A percentile compares a stretch with the other conserved stretches of the same genome.
phyloP scores from a whole-genome alignment of 805 yeast genomes.

The Maudiozyma pseudohumilis region DNA sequence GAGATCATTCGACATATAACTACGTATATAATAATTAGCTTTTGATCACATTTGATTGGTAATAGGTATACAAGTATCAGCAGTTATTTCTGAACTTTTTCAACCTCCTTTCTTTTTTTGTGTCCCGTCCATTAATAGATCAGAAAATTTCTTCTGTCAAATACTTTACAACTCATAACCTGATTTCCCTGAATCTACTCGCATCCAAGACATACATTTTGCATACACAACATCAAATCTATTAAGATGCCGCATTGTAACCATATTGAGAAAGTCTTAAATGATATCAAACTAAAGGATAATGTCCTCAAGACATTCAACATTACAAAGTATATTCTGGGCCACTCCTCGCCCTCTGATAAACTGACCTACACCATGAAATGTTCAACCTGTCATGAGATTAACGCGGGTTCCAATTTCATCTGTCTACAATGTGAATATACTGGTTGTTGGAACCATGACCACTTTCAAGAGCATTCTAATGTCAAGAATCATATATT shows the following conservation, averaged over 20 bases:
- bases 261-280: constrained; percentile 26
- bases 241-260: constrained; percentile 26
- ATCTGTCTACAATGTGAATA: constrained; percentile 74
- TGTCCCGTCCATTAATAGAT: no score
- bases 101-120: no score
- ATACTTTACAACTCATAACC: no score
- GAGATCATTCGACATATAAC: no score
- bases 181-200: no score
- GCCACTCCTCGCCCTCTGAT: constrained; percentile 14
- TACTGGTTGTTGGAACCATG: constrained; percentile 53
- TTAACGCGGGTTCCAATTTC: constrained; percentile 31
- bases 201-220: no score
- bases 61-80: no score
- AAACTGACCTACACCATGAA: constrained; percentile 17
- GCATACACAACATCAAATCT: no score
- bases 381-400: constrained; percentile 24
- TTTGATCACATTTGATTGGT: no score
- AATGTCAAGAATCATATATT: constrained; percentile 41
- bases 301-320: constrained; percentile 22
- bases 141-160: no score
- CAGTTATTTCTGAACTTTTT: no score
- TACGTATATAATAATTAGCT: no score
- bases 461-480: constrained; percentile 41
- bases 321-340: constrained; percentile 19
- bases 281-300: constrained; percentile 23